phyloP scores from a whole-genome alignment of 768 basidiomycete species.

The Boletus reticuloceps region DNA sequence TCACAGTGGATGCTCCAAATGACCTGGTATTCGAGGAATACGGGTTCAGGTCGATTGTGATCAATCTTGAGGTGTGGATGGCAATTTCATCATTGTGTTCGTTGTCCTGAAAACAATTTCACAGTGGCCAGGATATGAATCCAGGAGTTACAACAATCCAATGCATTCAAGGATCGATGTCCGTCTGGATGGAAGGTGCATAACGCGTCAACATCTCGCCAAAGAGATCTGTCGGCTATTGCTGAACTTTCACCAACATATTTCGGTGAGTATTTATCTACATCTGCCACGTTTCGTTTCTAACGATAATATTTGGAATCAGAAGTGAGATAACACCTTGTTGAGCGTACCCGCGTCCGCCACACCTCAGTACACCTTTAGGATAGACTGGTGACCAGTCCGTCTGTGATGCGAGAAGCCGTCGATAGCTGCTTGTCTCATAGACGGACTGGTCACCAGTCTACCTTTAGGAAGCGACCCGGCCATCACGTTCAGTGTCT shows the following conservation, averaged over 20 bases:
- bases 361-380: no score
- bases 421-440: no score
- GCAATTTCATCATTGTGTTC: not conserved
- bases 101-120: not conserved
- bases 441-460: no score
- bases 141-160: not conserved
- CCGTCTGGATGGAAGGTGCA: not conserved
- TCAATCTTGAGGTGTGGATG: constrained; percentile 19
- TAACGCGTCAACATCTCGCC: constrained; percentile 23
- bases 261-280: constrained; percentile 4
- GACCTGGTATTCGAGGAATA: constrained; percentile 16
- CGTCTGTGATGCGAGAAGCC: no score
- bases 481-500: no score
- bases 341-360: no score
- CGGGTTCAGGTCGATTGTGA: constrained; percentile 19
- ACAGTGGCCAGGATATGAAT: no score
- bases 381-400: no score
- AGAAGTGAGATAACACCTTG: no score
- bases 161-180: constrained; percentile 17
- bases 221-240: constrained; percentile 15
- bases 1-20: constrained; percentile 15
- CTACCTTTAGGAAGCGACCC: no score
- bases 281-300: not conserved
- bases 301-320: not conserved
- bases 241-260: not conserved